Percentiles rank a stretch among this genome's conserved stretches.
Conservation (phyloP, 176 grass and related monocot genomes). For the Poa pratensis region DNA sequence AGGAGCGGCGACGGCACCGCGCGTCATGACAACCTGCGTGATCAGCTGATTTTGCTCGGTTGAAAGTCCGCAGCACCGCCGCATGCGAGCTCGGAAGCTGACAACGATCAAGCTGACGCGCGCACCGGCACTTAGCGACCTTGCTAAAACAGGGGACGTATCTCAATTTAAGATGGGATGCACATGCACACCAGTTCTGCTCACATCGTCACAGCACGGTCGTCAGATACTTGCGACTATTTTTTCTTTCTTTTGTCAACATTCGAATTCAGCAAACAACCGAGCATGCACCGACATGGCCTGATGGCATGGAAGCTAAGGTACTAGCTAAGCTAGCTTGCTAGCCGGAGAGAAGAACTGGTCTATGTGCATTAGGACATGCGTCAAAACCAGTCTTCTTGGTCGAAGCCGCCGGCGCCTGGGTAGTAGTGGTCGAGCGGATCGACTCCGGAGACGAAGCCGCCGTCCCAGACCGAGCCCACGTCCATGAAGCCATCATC, state of each 20-base stretch:
- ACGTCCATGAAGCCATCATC: conserved; percentile 64
- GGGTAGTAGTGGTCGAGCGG: conserved; percentile 45
- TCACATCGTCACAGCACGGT: neutral
- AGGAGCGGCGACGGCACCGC: conserved; percentile 12
- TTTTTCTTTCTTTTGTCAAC: neutral
- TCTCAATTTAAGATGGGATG: neutral
- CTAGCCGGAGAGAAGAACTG: too few species aligned
- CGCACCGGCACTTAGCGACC: neutral
- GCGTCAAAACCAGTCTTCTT: conserved; percentile 46
- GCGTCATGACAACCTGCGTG: conserved; percentile 34
- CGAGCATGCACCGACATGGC: neutral
- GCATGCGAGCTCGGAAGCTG: conserved; percentile 39
- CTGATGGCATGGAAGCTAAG: neutral
- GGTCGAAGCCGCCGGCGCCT: conserved; percentile 18
- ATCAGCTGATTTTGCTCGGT: conserved; percentile 25
- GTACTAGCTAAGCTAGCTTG: too few species aligned
- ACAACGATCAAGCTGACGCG: neutral
- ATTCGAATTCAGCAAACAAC: neutral
- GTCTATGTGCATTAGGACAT: conserved; percentile 19
- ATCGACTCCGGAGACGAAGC: conserved; percentile 35
- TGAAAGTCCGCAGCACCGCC: conserved; percentile 29
- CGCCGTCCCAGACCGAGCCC: conserved; percentile 38
- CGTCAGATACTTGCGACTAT: too few species aligned
- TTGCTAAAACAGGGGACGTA: conserved; percentile 20
- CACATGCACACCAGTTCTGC: neutral